These are phyloP conservation scores for Fusarium guadeloupense DNA, from an alignment of 2,329 filamentous ascomycete species.

Conservation along the genomic window DNA sequence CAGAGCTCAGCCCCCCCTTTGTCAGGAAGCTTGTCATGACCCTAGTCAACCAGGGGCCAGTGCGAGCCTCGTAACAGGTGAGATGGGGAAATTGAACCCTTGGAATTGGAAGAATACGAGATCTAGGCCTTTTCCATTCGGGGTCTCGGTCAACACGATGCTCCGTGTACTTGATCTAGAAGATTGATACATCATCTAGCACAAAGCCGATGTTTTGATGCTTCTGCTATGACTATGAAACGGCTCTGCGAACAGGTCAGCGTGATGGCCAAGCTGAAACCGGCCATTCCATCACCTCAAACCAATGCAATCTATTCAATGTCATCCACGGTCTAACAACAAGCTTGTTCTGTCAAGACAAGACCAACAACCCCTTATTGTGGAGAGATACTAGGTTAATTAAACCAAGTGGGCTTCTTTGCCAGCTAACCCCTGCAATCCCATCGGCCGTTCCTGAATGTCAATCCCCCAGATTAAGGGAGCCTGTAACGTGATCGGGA, in stretches of 20 bases:
- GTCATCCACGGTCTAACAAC: not conserved
- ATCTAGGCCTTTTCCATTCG: constrained; percentile 10
- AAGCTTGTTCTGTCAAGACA: not conserved
- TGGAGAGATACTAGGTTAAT: constrained; percentile 37
- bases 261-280: constrained; percentile 20
- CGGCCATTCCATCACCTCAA: constrained; percentile 29
- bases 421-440: constrained; percentile 13
- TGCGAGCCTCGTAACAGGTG: not conserved
- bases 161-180: constrained; percentile 15
- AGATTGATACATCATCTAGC: constrained; percentile 1
- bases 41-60: constrained; percentile 8
- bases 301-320: constrained; percentile 11
- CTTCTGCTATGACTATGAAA: not conserved
- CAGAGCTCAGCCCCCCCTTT: constrained; percentile 31
- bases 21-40: constrained; percentile 6
- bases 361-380: constrained; percentile 22
- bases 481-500: constrained; percentile 14
- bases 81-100: constrained; percentile 14
- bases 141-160: constrained; percentile 13
- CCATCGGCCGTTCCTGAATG: not conserved
- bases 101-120: constrained; percentile 17
- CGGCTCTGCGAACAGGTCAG: not conserved
- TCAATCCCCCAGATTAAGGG: constrained; percentile 25
- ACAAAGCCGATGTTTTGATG: not conserved
- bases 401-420: constrained; percentile 42